Base-by-base conservation (phyloP, 2,329 filamentous ascomycete genomes). In the Fusarium bactridioides region DNA sequence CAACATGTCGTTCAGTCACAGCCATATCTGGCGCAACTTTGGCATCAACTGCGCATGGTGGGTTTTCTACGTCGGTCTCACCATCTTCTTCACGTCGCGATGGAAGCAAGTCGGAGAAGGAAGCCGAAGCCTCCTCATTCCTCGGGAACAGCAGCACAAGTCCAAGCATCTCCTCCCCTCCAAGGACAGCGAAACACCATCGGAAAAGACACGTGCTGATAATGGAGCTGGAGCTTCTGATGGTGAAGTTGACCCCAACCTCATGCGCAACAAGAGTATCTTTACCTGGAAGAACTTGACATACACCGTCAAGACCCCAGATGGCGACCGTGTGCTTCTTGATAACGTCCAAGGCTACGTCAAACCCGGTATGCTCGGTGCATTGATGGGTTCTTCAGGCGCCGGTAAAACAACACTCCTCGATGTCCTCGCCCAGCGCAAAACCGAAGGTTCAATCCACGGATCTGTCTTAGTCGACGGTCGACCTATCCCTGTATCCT, bases 351-450 rank as follows among this genome's bases (percentile, higher is more conserved):
- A 94, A 70, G 94, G 94, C 6, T 97, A 92, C 88, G 92, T 95
- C 54, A 93, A 94, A 79, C 93, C 93, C 1, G 93, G 93, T 43
- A 94, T 91, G 71, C 82, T 94, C 27, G 93, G 91, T 7, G 93
- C 92, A 7, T 83, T 95, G 25, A 93, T 95, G 93, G 91, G 93
- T 76, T 89, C 92, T 3, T 93, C 91, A 19, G 93, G 93, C 70
- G 94, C 94, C 15, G 94, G 94, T 43, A 97, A 97, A 82, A 97
- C 94, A 0, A 96, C 94, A 0, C 87, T 97, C 4, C 84, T 97
- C 9, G 94, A 96, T 78, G 92, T 94, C 4, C 86, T 97, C 27
- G 94, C 94, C 5, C 93, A 92, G 69, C 89, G 93, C 70, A 92
- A 93, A 61, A 94, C 92, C 1, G 93, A 93, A 82, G 93, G 93